Evolutionary conservation across 73 alveolate genomes (phyloP).

Genomic region (Uronychia binucleata): DNA sequence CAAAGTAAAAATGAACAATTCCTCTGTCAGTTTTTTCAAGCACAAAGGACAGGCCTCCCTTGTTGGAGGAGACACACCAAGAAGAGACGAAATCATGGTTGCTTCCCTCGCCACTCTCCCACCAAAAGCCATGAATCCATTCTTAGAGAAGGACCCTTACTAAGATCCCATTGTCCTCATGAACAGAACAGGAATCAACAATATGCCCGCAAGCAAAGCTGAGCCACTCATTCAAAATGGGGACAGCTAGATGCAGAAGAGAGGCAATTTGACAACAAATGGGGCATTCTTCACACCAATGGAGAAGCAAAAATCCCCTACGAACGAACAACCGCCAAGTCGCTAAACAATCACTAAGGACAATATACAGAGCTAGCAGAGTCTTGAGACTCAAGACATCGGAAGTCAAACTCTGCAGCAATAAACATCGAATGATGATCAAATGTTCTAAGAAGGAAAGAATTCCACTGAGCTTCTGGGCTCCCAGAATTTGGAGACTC

Average conservation of each 20-base stretch:
- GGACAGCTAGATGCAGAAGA: not conserved
- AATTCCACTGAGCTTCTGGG: too few relatives aligned
- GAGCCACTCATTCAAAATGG: not conserved
- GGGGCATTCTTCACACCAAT: not conserved
- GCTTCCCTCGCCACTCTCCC: not conserved
- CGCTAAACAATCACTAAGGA: too few relatives aligned
- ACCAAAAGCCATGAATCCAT: not conserved
- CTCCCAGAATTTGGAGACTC: too few relatives aligned
- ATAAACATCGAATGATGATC: too few relatives aligned
- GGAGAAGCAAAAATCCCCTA: too few relatives aligned
- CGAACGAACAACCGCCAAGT: too few relatives aligned
- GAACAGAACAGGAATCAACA: not conserved
- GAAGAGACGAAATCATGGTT: not conserved
- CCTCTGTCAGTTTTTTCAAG: not conserved
- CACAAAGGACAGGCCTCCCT: not conserved
- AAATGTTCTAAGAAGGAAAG: too few relatives aligned
- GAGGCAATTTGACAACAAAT: not conserved
- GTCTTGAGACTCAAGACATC: too few relatives aligned
- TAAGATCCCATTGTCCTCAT: not conserved
- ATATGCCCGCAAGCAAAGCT: too few relatives aligned
- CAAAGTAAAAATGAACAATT: not conserved
- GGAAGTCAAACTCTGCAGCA: too few relatives aligned
- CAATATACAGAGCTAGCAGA: too few relatives aligned
- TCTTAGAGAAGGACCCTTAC: not conserved
- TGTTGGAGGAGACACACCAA: not conserved